Conservation (phyloP, 257 asterid genomes). For the Solanum corneliomulleri region DNA sequence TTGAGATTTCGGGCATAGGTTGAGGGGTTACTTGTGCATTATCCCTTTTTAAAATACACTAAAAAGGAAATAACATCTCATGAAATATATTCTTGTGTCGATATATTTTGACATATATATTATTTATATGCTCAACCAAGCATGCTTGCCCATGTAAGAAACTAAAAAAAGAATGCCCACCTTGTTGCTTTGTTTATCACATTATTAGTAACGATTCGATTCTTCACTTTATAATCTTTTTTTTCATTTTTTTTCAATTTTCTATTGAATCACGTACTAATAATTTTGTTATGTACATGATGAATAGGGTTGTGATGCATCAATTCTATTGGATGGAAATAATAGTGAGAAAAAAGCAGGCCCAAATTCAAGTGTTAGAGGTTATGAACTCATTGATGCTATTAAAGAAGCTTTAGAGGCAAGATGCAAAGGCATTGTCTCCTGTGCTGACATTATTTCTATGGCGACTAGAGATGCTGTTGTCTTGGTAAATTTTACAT, state of each 20-base stretch:
- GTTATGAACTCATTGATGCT: conserved; percentile 39
- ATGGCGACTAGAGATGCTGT: conserved; percentile 59
- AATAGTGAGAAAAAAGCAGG: conserved; percentile 32
- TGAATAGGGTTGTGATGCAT: conserved; percentile 54
- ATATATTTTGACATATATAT: neutral
- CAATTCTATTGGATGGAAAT: conserved; percentile 39
- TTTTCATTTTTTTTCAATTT: too few relatives aligned
- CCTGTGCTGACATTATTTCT: conserved; percentile 57
- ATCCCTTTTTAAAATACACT: neutral
- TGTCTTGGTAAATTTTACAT: conserved; percentile 12
- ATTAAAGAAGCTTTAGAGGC: conserved; percentile 33
- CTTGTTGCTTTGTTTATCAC: neutral
- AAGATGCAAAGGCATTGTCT: conserved; percentile 34
- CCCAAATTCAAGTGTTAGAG: conserved; percentile 40
- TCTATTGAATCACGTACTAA: neutral
- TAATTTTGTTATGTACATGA: neutral
- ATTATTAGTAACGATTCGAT: too few relatives aligned
- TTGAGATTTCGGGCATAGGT: too few relatives aligned
- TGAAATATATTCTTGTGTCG: neutral
- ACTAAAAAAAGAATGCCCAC: neutral
- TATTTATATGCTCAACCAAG: neutral
- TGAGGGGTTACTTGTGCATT: too few relatives aligned
- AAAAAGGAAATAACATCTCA: neutral
- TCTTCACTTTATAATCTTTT: too few relatives aligned
- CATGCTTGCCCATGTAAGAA: neutral